Conservation (phyloP, 2,329 filamentous ascomycete species). For the Fusarium domesticum region DNA sequence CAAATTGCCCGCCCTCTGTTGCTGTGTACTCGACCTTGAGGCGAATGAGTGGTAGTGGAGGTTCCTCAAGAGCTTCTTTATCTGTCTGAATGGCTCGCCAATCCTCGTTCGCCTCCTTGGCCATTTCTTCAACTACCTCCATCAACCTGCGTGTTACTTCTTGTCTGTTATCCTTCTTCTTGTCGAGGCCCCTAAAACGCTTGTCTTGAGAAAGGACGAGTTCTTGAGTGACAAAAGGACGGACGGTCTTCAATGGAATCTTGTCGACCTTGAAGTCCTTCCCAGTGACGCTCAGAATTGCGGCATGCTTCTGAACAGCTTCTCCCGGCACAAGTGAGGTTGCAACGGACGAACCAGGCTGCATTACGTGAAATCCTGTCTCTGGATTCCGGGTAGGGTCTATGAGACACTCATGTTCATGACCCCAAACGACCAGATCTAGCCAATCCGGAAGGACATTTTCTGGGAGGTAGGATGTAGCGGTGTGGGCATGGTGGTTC, state of each 20-base stretch:
- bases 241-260: slow-evolving; percentile 80
- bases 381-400: slow-evolving; percentile 80
- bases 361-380: slow-evolving; percentile 92
- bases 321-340: slow-evolving; percentile 90
- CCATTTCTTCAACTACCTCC: slow-evolving; percentile 78
- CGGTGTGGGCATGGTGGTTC: slow-evolving; percentile 88
- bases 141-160: slow-evolving; percentile 76
- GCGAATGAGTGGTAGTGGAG: slow-evolving; percentile 79
- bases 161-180: slow-evolving; percentile 77
- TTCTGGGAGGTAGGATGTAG: slow-evolving; percentile 92
- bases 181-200: slow-evolving; percentile 73
- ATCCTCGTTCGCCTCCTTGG: slow-evolving; percentile 74
- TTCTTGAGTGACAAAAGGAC: slow-evolving; percentile 86
- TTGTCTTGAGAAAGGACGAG: slow-evolving; percentile 73
- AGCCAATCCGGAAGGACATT: slow-evolving; percentile 89
- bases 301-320: slow-evolving; percentile 85
- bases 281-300: slow-evolving; percentile 79
- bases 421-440: slow-evolving; percentile 91
- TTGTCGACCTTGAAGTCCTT: slow-evolving; percentile 77
- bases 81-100: slow-evolving; percentile 78
- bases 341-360: slow-evolving; percentile 92
- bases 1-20: slow-evolving; percentile 78
- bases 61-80: slow-evolving; percentile 54
- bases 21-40: slow-evolving; percentile 89
- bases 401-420: slow-evolving; percentile 95